These are phyloP conservation scores for Scutellaria galericulata DNA, from an alignment of 257 asterid genomes.

Conservation along the genomic window DNA sequence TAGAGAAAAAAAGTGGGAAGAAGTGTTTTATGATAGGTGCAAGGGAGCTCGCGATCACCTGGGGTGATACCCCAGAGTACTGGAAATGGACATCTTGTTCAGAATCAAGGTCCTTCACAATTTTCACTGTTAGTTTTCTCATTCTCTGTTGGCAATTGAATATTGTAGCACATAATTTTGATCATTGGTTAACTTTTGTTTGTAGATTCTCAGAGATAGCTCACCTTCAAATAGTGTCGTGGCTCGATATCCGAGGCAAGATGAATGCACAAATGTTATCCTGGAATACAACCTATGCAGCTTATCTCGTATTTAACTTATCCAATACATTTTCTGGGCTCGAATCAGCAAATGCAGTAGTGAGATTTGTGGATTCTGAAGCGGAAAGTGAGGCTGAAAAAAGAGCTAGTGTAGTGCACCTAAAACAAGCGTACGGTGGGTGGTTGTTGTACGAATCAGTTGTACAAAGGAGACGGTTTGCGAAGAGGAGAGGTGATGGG, in stretches of 20 bases:
- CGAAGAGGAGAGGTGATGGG: constrained; percentile 35
- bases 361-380: background rate
- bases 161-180: background rate
- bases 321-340: background rate
- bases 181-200: background rate
- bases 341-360: background rate
- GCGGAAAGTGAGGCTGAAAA: background rate
- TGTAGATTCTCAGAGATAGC: no score
- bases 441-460: background rate
- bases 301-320: constrained; percentile 26
- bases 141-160: background rate
- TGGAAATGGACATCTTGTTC: constrained; percentile 22
- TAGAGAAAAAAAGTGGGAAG: constrained; percentile 30
- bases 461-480: background rate
- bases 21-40: no score
- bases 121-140: background rate
- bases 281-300: no score
- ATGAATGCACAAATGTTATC: no score
- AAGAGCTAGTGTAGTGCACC: constrained; percentile 26
- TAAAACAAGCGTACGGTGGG: background rate
- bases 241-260: no score
- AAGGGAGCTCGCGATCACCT: constrained; percentile 34
- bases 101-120: constrained; percentile 14
- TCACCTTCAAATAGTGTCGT: no score
- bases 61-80: constrained; percentile 25